phyloP scores from a whole-genome alignment of 441 rosid species.

The Pelargonium citronellum region DNA sequence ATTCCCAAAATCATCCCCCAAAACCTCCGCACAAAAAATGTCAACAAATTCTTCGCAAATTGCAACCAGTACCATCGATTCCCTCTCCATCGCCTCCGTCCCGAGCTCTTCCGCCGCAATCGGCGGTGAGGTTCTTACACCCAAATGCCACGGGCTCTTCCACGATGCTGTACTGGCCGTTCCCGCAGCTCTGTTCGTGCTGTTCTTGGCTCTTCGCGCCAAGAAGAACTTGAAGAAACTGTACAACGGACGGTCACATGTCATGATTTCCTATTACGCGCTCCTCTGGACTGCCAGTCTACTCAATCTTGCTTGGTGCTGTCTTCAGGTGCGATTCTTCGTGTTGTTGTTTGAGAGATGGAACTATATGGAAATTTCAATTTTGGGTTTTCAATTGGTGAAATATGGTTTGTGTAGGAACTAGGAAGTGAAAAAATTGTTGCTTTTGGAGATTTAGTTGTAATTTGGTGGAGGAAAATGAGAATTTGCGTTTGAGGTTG shows the following conservation, averaged over 20 bases:
- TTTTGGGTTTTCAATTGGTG: not conserved
- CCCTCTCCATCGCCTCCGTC: slow-evolving; percentile 2
- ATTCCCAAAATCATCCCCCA: no score
- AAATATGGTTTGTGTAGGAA: not conserved
- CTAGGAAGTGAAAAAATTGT: no score
- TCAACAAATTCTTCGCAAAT: slow-evolving; percentile 9
- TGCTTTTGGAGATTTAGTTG: not conserved
- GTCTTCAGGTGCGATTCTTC: slow-evolving; percentile 33
- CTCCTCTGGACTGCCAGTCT: slow-evolving; percentile 41
- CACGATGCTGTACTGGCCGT: slow-evolving; percentile 31
- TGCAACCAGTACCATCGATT: slow-evolving; percentile 17
- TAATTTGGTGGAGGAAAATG: not conserved
- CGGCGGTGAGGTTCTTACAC: not conserved
- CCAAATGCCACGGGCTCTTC: slow-evolving; percentile 35
- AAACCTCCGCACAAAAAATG: not conserved
- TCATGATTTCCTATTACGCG: slow-evolving; percentile 45
- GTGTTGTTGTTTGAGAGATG: not conserved
- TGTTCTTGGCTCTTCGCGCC: slow-evolving; percentile 41
- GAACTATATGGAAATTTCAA: no score
- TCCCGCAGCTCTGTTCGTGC: slow-evolving; percentile 37
- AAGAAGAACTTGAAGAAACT: slow-evolving; percentile 45
- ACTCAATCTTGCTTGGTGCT: slow-evolving; percentile 53
- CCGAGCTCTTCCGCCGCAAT: slow-evolving; percentile 9
- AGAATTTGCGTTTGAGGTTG: not conserved
- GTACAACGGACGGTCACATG: slow-evolving; percentile 36